Conservation (phyloP, 176 grass and related monocot species). For the Puccinellia tenuiflora region DNA sequence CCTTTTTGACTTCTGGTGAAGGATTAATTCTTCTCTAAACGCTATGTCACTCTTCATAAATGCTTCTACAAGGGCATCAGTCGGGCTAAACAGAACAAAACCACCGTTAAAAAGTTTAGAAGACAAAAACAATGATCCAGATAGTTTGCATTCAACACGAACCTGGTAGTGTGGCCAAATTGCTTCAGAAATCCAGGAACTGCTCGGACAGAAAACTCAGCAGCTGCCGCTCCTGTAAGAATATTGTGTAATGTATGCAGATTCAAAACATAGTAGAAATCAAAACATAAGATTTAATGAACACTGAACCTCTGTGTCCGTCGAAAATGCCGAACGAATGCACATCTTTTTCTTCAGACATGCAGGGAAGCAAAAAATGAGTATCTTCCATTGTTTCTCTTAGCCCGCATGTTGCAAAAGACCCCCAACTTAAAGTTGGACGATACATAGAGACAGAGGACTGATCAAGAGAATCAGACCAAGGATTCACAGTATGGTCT, state of each 20-base stretch:
- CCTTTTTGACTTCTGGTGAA: slow-evolving; percentile 71
- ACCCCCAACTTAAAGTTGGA: slow-evolving; percentile 91
- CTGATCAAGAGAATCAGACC: slow-evolving; percentile 39
- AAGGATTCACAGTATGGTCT: slow-evolving; percentile 25
- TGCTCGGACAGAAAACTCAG: slow-evolving; percentile 89
- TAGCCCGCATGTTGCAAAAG: slow-evolving; percentile 79
- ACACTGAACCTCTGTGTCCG: slow-evolving; percentile 82
- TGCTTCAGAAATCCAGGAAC: slow-evolving; percentile 76
- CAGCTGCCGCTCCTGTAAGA: slow-evolving; percentile 79
- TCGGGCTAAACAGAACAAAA: slow-evolving; percentile 55
- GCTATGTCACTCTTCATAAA: slow-evolving; percentile 69
- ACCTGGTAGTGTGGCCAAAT: slow-evolving; percentile 48
- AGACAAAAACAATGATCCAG: neutral
- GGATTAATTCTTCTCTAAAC: slow-evolving; percentile 71
- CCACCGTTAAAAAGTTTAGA: slow-evolving; percentile 17
- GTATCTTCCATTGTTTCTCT: slow-evolving; percentile 97
- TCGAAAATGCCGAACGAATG: slow-evolving; percentile 94
- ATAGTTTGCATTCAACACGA: slow-evolving; percentile 31
- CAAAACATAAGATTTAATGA: neutral
- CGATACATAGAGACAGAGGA: slow-evolving; percentile 28
- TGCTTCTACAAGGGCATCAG: slow-evolving; percentile 62
- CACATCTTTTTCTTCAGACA: slow-evolving; percentile 57
- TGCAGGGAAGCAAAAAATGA: slow-evolving; percentile 79
- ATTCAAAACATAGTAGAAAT: slow-evolving; percentile 15
- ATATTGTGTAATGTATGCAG: slow-evolving; percentile 29